Conservation (phyloP, 2,329 filamentous ascomycete genomes). For the Fusarium kyushuense region DNA sequence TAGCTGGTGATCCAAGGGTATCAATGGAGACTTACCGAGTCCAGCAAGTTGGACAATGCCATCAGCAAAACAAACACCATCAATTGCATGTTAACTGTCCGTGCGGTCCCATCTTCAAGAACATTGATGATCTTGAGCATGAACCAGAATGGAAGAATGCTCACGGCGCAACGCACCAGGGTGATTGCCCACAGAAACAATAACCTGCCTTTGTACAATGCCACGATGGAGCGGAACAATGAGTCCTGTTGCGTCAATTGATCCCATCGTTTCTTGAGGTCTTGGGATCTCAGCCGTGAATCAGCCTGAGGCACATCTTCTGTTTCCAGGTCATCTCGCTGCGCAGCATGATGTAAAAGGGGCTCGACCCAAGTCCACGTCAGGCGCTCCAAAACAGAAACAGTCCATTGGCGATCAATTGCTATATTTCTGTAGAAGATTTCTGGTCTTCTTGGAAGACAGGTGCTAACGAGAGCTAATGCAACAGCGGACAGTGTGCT, state of each 20-base stretch:
- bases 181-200: slow-evolving; percentile 69
- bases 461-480: slow-evolving; percentile 61
- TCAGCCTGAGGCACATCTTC: slow-evolving; percentile 71
- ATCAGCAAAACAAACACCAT: slow-evolving; percentile 77
- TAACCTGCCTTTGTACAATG: slow-evolving; percentile 67
- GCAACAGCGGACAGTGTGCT: slow-evolving; percentile 59
- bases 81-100: slow-evolving; percentile 62
- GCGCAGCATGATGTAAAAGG: slow-evolving; percentile 66
- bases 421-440: slow-evolving; percentile 68
- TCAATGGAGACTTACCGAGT: slow-evolving; percentile 50
- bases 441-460: slow-evolving; percentile 73
- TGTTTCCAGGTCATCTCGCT: slow-evolving; percentile 70
- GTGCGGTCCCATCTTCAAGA: slow-evolving; percentile 66
- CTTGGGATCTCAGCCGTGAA: slow-evolving; percentile 63
- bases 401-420: slow-evolving; percentile 73
- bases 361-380: slow-evolving; percentile 73
- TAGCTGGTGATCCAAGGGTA: not conserved
- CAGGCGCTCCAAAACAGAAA: slow-evolving; percentile 68
- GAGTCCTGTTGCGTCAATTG: slow-evolving; percentile 56
- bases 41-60: slow-evolving; percentile 67
- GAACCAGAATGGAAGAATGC: slow-evolving; percentile 76
- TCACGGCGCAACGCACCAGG: slow-evolving; percentile 64
- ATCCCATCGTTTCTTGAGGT: slow-evolving; percentile 63
- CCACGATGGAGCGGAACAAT: slow-evolving; percentile 70
- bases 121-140: slow-evolving; percentile 72